Evolutionary conservation across 2,329 filamentous ascomycete species (phyloP).

Genomic region (Madurella mycetomatis): DNA sequence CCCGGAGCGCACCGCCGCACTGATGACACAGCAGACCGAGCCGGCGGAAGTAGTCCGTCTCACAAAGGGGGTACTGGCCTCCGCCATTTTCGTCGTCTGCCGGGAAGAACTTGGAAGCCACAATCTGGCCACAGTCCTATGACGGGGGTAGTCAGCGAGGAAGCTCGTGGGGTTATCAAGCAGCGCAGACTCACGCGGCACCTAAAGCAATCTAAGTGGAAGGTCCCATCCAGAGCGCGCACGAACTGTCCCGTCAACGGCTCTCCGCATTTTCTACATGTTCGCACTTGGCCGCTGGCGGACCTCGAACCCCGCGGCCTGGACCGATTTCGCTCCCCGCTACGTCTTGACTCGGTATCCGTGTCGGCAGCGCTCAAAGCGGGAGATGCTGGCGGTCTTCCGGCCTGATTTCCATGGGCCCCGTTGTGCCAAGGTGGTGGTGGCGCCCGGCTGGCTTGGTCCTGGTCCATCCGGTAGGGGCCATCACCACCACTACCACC

Average conservation of each 20-base stretch:
- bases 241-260: conserved; percentile 93
- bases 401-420: conserved; percentile 21
- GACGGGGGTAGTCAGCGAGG: conserved; percentile 7
- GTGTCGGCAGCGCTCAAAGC: conserved; percentile 33
- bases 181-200: conserved; percentile 66
- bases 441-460: conserved; percentile 19
- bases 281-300: conserved; percentile 56
- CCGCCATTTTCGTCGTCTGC: conserved; percentile 84
- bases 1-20: conserved; percentile 86
- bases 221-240: conserved; percentile 86
- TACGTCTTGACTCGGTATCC: conserved; percentile 46
- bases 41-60: conserved; percentile 94
- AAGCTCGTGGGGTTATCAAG: not conserved
- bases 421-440: conserved; percentile 20
- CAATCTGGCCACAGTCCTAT: conserved; percentile 93
- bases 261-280: conserved; percentile 84
- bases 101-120: conserved; percentile 98
- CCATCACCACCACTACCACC: conserved; percentile 7
- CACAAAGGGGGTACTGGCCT: conserved; percentile 89
- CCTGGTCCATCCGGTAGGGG: conserved; percentile 27
- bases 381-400: conserved; percentile 34
- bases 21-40: conserved; percentile 87
- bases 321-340: conserved; percentile 55
- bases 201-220: conserved; percentile 96
- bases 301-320: conserved; percentile 45